These are phyloP conservation scores for Candida tropicalis DNA, from an alignment of 1,139 yeast species.

Conservation along the genomic window DNA sequence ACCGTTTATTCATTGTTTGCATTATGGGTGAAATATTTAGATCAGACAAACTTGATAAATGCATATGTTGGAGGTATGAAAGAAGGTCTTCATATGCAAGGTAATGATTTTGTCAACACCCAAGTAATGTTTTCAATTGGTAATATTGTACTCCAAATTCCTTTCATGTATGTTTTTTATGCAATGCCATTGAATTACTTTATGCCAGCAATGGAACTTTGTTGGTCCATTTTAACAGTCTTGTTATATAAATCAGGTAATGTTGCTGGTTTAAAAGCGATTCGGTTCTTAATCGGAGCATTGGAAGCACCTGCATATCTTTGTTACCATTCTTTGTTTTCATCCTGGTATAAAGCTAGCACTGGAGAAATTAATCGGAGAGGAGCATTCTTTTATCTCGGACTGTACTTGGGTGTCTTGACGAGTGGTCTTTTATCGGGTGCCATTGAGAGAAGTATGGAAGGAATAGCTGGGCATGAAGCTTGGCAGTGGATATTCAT, in stretches of 20 bases:
- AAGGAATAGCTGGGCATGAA: slow-evolving; percentile 50
- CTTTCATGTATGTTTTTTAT: slow-evolving; percentile 47
- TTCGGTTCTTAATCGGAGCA: slow-evolving; percentile 63
- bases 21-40: slow-evolving; percentile 73
- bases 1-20: slow-evolving; percentile 62
- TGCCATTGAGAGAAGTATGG: slow-evolving; percentile 52
- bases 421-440: slow-evolving; percentile 68
- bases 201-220: slow-evolving; percentile 58
- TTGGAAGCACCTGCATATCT: slow-evolving; percentile 65
- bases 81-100: slow-evolving; percentile 59
- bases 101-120: slow-evolving; percentile 65
- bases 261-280: slow-evolving; percentile 53
- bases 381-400: slow-evolving; percentile 61
- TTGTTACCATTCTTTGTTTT: slow-evolving; percentile 62
- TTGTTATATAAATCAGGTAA: slow-evolving; percentile 50
- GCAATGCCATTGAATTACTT: slow-evolving; percentile 57
- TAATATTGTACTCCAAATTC: slow-evolving; percentile 57
- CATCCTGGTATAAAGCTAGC: slow-evolving; percentile 56
- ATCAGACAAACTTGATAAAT: slow-evolving; percentile 59
- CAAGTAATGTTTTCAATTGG: slow-evolving; percentile 63
- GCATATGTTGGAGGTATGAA: slow-evolving; percentile 73
- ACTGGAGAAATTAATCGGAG: slow-evolving; percentile 60
- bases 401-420: slow-evolving; percentile 61
- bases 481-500: slow-evolving; percentile 81
- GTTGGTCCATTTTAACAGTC: slow-evolving; percentile 70